Conservation (phyloP, 2,329 filamentous ascomycete species). For the Uncinocarpus reesii region DNA sequence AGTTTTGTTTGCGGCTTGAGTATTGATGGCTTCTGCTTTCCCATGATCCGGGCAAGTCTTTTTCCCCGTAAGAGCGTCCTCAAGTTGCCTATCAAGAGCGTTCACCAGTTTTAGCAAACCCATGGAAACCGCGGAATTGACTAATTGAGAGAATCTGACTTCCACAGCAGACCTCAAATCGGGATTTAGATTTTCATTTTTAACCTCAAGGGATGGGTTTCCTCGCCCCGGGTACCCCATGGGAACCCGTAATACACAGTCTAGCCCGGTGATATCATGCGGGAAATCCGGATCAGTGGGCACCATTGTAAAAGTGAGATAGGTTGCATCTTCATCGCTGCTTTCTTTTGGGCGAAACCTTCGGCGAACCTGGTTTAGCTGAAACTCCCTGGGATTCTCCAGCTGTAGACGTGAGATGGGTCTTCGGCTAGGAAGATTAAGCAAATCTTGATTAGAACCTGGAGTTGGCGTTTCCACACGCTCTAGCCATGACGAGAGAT, state of each 20-base stretch:
- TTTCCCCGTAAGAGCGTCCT: neutral
- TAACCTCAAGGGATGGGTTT: constrained; percentile 51
- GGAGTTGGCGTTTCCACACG: neutral
- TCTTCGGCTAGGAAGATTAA: neutral
- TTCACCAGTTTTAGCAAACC: constrained; percentile 60
- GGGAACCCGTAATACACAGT: constrained; percentile 59
- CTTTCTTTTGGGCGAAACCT: constrained; percentile 49
- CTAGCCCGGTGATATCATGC: constrained; percentile 59
- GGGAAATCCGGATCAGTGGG: constrained; percentile 79
- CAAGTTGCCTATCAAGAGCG: constrained; percentile 58
- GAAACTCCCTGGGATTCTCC: constrained; percentile 61
- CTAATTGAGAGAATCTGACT: constrained; percentile 58
- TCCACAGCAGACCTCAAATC: constrained; percentile 69
- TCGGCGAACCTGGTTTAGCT: constrained; percentile 60
- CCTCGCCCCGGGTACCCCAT: constrained; percentile 47
- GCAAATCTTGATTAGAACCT: neutral
- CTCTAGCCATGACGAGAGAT: neutral
- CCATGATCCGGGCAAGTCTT: neutral
- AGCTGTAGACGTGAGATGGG: constrained; percentile 56
- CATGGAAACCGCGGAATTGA: constrained; percentile 39
- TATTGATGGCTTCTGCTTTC: too few species aligned
- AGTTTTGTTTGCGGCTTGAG: too few species aligned
- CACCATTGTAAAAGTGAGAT: constrained; percentile 53
- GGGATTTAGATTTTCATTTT: constrained; percentile 59
- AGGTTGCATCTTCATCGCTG: constrained; percentile 42